A percentile compares a stretch with the other conserved stretches of the same genome.
These are phyloP conservation scores for Micractinium conductrix DNA, from an alignment of 139 green algal genomes.

Conservation along the genomic window DNA sequence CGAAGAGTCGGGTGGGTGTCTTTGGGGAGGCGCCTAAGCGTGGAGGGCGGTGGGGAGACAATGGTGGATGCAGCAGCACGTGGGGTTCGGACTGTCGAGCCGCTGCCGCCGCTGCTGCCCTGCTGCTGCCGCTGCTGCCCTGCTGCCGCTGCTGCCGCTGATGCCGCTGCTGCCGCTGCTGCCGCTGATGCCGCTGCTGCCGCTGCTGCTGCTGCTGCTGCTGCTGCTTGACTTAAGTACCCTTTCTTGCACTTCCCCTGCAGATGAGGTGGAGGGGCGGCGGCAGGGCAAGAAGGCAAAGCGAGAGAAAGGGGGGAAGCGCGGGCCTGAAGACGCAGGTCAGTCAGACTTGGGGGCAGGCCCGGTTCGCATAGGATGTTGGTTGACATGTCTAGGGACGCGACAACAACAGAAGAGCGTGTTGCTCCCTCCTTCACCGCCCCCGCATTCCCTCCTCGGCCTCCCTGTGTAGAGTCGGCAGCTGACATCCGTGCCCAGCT, in stretches of 20 bases:
- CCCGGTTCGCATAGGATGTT: too few relatives aligned
- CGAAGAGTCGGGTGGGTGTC: conserved; percentile 3
- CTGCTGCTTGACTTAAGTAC: too few relatives aligned
- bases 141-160: not conserved
- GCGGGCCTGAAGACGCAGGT: not conserved
- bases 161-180: too few relatives aligned
- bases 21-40: too few relatives aligned
- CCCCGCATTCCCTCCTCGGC: not conserved
- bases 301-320: conserved; percentile 10
- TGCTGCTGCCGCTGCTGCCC: too few relatives aligned
- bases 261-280: conserved; percentile 39
- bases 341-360: too few relatives aligned
- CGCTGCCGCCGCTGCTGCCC: too few relatives aligned
- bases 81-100: too few relatives aligned
- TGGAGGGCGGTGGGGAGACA: too few relatives aligned
- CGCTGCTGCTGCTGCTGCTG: too few relatives aligned
- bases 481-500: conserved; percentile 46
- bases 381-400: too few relatives aligned
- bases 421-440: not conserved
- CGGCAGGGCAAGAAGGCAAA: conserved; percentile 32
- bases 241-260: not conserved
- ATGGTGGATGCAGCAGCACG: not conserved
- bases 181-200: too few relatives aligned
- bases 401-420: not conserved
- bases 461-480: conserved; percentile 8